These are phyloP conservation scores for Jaltomata sinuosa DNA, from an alignment of 257 asterid genomes.

Conservation along the genomic window DNA sequence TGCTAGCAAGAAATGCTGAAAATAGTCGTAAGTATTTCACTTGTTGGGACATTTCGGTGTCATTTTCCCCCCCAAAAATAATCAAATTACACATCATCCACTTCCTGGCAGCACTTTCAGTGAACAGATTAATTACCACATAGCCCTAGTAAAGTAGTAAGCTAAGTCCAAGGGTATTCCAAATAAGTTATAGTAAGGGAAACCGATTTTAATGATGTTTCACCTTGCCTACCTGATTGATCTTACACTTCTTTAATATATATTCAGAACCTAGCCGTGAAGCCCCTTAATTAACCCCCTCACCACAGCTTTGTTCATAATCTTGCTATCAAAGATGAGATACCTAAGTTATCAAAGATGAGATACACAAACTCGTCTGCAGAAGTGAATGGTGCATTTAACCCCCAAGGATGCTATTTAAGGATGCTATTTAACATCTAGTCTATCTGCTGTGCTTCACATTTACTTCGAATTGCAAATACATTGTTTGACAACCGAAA, in stretches of 20 bases:
- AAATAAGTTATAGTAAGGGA: background rate
- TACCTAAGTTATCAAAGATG: background rate
- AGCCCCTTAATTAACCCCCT: background rate
- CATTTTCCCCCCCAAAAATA: background rate
- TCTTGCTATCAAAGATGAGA: background rate
- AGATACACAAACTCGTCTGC: background rate
- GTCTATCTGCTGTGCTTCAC: background rate
- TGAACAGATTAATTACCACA: background rate
- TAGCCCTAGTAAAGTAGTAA: background rate
- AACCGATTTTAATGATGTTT: background rate
- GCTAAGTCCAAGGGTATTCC: background rate
- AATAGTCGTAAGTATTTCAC: background rate
- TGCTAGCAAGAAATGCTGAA: background rate
- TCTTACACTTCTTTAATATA: background rate
- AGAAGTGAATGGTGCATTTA: background rate
- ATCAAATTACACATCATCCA: background rate
- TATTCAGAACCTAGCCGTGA: background rate
- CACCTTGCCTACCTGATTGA: background rate
- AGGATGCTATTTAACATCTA: no score
- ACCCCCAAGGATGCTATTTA: background rate
- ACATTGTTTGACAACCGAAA: background rate
- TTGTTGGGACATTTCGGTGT: background rate
- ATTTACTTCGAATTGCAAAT: background rate
- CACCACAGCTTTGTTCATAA: background rate
- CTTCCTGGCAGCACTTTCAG: background rate